phyloP scores from a whole-genome alignment of 2,329 filamentous ascomycete species.

The Pestalotiopsis sp. region DNA sequence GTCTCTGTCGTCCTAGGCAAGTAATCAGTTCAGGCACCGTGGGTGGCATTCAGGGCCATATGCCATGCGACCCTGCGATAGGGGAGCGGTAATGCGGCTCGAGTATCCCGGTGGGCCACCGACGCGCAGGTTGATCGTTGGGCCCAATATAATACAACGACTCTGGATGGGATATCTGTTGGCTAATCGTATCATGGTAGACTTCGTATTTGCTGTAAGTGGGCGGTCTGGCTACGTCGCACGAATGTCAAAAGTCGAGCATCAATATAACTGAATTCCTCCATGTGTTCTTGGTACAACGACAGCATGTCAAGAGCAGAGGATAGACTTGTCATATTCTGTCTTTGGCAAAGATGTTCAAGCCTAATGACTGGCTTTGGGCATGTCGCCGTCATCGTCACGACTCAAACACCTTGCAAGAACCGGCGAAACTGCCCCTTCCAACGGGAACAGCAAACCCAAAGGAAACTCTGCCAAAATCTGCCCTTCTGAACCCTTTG shows the following conservation, averaged over 20 bases:
- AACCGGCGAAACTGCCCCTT: constrained; percentile 6
- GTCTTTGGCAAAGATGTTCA: not conserved
- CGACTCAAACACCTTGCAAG: not conserved
- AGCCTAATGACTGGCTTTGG: not conserved
- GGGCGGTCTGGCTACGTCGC: no score
- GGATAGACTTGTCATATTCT: no score
- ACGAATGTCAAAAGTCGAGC: not conserved
- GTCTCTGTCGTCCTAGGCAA: not conserved
- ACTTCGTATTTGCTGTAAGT: not conserved
- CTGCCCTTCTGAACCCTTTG: not conserved
- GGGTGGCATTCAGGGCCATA: not conserved
- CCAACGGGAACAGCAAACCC: no score
- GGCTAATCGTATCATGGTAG: not conserved
- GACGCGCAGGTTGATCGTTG: not conserved
- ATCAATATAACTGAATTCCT: no score
- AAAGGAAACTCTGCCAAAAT: not conserved
- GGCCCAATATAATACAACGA: not conserved
- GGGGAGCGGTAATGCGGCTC: constrained; percentile 11
- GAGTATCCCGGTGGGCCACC: not conserved
- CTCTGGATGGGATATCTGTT: not conserved
- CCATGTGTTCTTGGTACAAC: no score
- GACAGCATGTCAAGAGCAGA: no score
- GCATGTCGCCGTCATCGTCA: not conserved
- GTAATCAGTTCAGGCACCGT: not conserved
- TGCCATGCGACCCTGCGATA: not conserved